Conservation (phyloP, 2,329 filamentous ascomycete genomes). For the Stromatinia cepivora region DNA sequence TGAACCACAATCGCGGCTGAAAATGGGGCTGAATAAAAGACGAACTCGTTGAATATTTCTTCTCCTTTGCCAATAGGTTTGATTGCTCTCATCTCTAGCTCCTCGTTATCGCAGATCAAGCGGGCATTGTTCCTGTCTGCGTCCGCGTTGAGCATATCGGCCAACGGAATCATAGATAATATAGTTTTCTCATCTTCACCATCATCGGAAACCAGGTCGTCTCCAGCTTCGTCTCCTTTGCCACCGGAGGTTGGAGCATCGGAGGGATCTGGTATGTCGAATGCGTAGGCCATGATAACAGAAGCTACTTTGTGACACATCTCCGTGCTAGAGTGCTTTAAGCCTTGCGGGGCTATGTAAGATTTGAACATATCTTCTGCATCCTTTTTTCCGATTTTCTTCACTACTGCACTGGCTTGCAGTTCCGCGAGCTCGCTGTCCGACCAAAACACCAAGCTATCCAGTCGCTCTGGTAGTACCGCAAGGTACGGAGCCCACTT, state of each 20-base stretch:
- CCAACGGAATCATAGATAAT: slow-evolving; percentile 69
- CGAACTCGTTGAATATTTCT: slow-evolving; percentile 63
- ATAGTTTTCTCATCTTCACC: slow-evolving; percentile 47
- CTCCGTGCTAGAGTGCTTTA: slow-evolving; percentile 46
- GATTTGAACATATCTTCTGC: slow-evolving; percentile 59
- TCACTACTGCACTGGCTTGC: slow-evolving; percentile 61
- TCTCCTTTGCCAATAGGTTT: slow-evolving; percentile 57
- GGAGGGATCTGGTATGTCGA: slow-evolving; percentile 53
- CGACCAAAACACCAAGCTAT: slow-evolving; percentile 71
- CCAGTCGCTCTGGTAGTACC: slow-evolving; percentile 59
- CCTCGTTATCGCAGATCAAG: slow-evolving; percentile 40
- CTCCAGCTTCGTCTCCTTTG: slow-evolving; percentile 48
- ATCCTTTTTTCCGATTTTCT: slow-evolving; percentile 62
- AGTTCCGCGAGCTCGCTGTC: slow-evolving; percentile 59
- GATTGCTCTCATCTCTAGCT: slow-evolving; percentile 63
- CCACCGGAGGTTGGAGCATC: slow-evolving; percentile 47
- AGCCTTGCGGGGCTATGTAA: slow-evolving; percentile 54
- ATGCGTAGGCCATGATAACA: slow-evolving; percentile 72
- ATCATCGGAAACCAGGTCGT: slow-evolving; percentile 49
- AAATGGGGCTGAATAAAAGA: slow-evolving; percentile 1
- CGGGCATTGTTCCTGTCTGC: slow-evolving; percentile 63
- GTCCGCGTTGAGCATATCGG: slow-evolving; percentile 71
- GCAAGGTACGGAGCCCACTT: slow-evolving; percentile 57
- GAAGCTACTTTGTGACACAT: slow-evolving; percentile 64
- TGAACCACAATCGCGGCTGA: background rate